Conservation (phyloP, 768 basidiomycete genomes). For the Candolleomyces eurysporus region DNA sequence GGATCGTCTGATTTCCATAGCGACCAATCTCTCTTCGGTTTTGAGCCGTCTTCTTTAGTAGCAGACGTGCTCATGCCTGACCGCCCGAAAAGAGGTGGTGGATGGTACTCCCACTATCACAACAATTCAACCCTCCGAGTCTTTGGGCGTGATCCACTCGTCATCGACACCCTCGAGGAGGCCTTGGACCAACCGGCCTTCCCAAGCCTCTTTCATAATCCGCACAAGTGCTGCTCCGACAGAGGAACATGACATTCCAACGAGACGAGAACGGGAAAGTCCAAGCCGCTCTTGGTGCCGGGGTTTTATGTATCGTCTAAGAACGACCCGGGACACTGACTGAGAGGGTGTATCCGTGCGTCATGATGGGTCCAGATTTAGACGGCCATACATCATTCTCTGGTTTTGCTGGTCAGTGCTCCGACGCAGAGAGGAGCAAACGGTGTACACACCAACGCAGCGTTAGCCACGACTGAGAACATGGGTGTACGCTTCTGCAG, state of each 20-base stretch:
- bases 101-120: constrained; percentile 64
- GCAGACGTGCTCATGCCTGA: constrained; percentile 14
- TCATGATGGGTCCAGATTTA: constrained; percentile 51
- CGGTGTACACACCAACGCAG: constrained; percentile 42
- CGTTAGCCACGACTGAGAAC: constrained; percentile 50
- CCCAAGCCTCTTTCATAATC: constrained; percentile 49
- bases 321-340: constrained; percentile 43
- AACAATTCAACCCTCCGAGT: constrained; percentile 52
- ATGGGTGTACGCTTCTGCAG: constrained; percentile 47
- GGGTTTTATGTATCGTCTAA: constrained; percentile 19
- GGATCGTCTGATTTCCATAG: neutral
- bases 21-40: constrained; percentile 12
- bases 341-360: constrained; percentile 60
- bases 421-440: neutral
- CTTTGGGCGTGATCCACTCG: constrained; percentile 38
- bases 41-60: constrained; percentile 19
- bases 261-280: constrained; percentile 51
- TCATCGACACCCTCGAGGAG: constrained; percentile 36
- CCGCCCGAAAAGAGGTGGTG: constrained; percentile 21
- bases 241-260: constrained; percentile 62
- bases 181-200: constrained; percentile 45
- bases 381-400: constrained; percentile 71
- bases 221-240: constrained; percentile 49
- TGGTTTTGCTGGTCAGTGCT: constrained; percentile 4
- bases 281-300: neutral